Base-by-base conservation (phyloP, 345 rosid genomes). In the Eucalyptus pauciflora region DNA sequence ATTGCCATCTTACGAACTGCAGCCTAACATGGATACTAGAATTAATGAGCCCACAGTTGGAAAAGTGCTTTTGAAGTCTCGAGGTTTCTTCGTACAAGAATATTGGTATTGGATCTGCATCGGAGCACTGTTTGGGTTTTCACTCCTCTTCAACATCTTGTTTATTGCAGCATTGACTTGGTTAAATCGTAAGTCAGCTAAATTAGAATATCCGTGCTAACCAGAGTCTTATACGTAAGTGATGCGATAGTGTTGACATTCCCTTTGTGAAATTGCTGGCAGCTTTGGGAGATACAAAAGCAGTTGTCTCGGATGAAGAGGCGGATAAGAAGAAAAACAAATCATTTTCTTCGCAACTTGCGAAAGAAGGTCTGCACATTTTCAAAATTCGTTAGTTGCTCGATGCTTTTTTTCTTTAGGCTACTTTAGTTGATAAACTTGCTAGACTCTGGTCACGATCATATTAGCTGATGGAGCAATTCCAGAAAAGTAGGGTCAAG, bases 51-150 rank as follows among this genome's bases (percentile, higher is more conserved):
- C 48, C 85, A 76, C 85, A 41, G 85, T 96, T 54, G 99, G 99
- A 62, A 90, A 88, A 91, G 92, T 92, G 60, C 92, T 96, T 88
- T 90, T 97, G 24, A 93, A 94, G 90, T 86, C 93, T 85, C 91
- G 98, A 69, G 96, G 97, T 86, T 95, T 96, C 93, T 93, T 87
- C 90, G 94, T 94, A 2, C 91, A 96, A 15, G 94, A 93, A 6
- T 92, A 93, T 86, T 95, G 95, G 98, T 96, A 91, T 90, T 95
- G 99, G 98, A 93, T 97, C 54, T 93, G 98, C 85, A 87, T 94
- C 10, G 99, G 93, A 89, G 97, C 95, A 37, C 92, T 97, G 76
- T 90, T 94, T 88, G 99, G 93, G 51, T 96, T 91, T 91, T 91
- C 97, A 24, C 58, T 96, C 64, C 87, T 96, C 89, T 97, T 97